Evolutionary conservation across 2,329 filamentous ascomycete species (phyloP).

Genomic region (Colletotrichum liaoningense): DNA sequence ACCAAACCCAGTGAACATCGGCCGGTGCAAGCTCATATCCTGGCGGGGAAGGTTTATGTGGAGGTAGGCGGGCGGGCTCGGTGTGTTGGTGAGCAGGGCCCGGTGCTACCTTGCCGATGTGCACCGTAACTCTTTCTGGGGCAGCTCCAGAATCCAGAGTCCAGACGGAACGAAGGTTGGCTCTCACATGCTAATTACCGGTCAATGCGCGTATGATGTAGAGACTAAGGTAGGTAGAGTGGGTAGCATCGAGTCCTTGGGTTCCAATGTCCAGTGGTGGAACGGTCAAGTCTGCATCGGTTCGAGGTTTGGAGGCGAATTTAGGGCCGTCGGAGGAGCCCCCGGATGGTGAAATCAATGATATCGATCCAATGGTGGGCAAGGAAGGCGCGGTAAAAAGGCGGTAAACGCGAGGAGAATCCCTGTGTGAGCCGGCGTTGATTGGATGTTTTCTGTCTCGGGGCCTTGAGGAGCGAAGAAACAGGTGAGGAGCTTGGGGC

Average conservation of each 20-base stretch:
- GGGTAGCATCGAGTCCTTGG: background rate
- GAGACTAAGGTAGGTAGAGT: background rate
- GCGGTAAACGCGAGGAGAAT: constrained; percentile 29
- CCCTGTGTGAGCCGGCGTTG: background rate
- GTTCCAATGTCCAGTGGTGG: background rate
- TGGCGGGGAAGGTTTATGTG: background rate
- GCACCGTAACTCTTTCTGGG: background rate
- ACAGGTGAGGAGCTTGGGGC: constrained; percentile 32
- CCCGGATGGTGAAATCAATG: background rate
- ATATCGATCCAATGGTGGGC: constrained; percentile 12
- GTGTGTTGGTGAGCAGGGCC: background rate
- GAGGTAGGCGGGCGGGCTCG: background rate
- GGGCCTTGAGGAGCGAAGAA: constrained; percentile 1
- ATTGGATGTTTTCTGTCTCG: constrained; percentile 12
- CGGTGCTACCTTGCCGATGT: constrained; percentile 9
- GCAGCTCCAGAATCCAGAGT: background rate
- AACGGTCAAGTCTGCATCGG: background rate
- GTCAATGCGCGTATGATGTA: constrained; percentile 3
- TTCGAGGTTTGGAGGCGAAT: background rate
- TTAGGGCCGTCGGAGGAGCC: constrained; percentile 8
- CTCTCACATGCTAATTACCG: constrained; percentile 27
- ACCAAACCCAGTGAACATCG: background rate
- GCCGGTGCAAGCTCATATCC: background rate
- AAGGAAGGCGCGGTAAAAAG: constrained; percentile 23
- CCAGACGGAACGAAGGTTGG: constrained; percentile 1